These are phyloP conservation scores for Leccinum angustisporum DNA, from an alignment of 1,284 basidiomycete species.

Conservation along the genomic window DNA sequence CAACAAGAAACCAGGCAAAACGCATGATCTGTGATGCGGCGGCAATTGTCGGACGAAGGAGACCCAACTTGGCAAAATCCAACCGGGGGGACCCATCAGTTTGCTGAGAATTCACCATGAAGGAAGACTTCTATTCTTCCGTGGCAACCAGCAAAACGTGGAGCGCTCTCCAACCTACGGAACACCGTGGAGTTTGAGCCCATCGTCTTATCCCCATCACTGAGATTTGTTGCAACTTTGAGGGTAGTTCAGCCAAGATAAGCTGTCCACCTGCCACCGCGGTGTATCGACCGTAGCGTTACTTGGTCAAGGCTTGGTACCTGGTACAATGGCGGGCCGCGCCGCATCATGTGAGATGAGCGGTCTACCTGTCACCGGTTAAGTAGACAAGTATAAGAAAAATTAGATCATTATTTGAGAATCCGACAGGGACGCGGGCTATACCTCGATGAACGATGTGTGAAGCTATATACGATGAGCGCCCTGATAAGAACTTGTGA, in stretches of 20 bases:
- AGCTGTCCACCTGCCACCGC: background rate
- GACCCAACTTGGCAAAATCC: slow-evolving; percentile 12
- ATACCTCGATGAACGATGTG: slow-evolving; percentile 32
- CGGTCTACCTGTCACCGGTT: slow-evolving; percentile 25
- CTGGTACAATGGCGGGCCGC: background rate
- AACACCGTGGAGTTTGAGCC: slow-evolving; percentile 31
- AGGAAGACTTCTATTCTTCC: slow-evolving; percentile 37
- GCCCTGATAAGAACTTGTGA: slow-evolving; percentile 43
- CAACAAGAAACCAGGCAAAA: slow-evolving; percentile 3
- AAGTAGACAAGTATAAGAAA: slow-evolving; percentile 16
- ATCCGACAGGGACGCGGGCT: slow-evolving; percentile 34
- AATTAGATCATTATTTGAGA: slow-evolving; percentile 29
- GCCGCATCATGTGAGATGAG: slow-evolving; percentile 19
- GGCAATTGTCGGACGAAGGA: slow-evolving; percentile 22
- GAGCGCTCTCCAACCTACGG: slow-evolving; percentile 21
- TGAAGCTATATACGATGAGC: slow-evolving; percentile 38
- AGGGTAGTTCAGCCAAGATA: background rate
- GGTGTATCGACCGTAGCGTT: background rate
- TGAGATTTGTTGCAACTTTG: background rate
- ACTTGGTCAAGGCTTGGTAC: slow-evolving; percentile 17
- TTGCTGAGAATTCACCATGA: slow-evolving; percentile 27
- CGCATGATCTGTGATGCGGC: slow-evolving; percentile 8
- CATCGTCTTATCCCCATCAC: slow-evolving; percentile 20
- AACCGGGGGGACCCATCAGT: slow-evolving; percentile 17
- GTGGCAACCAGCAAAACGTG: slow-evolving; percentile 35